Evolutionary conservation across 441 rosid species (phyloP).

Genomic region (Isatis lusitanica): DNA sequence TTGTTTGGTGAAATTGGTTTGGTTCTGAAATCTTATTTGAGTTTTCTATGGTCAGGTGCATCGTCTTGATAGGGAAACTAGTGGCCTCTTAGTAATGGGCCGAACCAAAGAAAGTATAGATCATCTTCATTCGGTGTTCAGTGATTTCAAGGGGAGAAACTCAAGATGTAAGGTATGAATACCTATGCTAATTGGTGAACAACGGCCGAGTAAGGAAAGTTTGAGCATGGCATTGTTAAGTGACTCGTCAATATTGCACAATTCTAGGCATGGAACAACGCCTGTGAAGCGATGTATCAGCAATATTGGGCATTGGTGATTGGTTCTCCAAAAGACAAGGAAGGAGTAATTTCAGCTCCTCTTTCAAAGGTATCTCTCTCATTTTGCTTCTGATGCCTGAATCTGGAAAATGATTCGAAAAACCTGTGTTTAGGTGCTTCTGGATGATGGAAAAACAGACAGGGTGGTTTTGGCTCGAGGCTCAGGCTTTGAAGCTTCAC

Average conservation of each 20-base stretch:
- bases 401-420: neutral
- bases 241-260: conserved; percentile 2
- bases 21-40: neutral
- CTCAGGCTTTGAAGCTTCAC: conserved; percentile 70
- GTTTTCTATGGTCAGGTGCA: conserved; percentile 58
- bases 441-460: conserved; percentile 88
- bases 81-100: conserved; percentile 83
- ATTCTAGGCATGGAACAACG: conserved; percentile 76
- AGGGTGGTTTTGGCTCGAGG: conserved; percentile 67
- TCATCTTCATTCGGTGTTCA: conserved; percentile 70
- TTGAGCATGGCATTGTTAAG: neutral
- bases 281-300: conserved; percentile 69
- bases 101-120: conserved; percentile 69
- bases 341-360: conserved; percentile 75
- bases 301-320: conserved; percentile 87
- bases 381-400: neutral
- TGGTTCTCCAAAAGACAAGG: conserved; percentile 78
- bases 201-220: neutral
- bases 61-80: conserved; percentile 86
- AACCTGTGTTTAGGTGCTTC: conserved; percentile 54
- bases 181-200: neutral
- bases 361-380: conserved; percentile 67
- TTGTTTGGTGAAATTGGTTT: neutral
- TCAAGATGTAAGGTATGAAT: conserved; percentile 60
- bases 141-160: conserved; percentile 49